Percentiles rank a stretch among this genome's conserved stretches.
Evolutionary conservation across 2,329 filamentous ascomycete genomes (phyloP).

Genomic region (Botrytis medusae): DNA sequence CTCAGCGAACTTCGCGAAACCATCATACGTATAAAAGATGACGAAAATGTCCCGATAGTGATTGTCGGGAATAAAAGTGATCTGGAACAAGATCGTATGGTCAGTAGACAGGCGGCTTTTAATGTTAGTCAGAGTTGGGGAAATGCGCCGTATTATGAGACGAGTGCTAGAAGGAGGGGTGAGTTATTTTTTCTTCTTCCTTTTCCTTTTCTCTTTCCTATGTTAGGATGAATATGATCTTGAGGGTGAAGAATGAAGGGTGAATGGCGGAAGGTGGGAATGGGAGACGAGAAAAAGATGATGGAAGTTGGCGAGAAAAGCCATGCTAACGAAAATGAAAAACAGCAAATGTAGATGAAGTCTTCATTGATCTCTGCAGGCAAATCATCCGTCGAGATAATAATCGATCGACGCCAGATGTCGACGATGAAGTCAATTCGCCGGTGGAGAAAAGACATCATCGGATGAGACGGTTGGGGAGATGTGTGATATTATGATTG

Average conservation of each 20-base stretch:
- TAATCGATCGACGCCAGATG: slow-evolving; percentile 20
- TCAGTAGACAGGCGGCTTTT: slow-evolving; percentile 64
- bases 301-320: no score
- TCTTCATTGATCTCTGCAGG: slow-evolving; percentile 66
- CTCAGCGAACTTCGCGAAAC: slow-evolving; percentile 70
- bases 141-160: slow-evolving; percentile 73
- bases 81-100: slow-evolving; percentile 68
- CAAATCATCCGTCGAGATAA: slow-evolving; percentile 65
- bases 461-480: slow-evolving; percentile 15
- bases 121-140: slow-evolving; percentile 67
- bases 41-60: slow-evolving; percentile 67
- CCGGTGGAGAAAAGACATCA: slow-evolving; percentile 18
- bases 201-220: neutral
- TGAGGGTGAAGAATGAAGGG: neutral
- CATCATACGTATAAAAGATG: slow-evolving; percentile 72
- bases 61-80: slow-evolving; percentile 75
- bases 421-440: slow-evolving; percentile 17
- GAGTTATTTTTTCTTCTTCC: slow-evolving; percentile 19
- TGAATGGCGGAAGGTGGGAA: neutral
- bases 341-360: slow-evolving; percentile 66
- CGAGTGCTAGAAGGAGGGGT: slow-evolving; percentile 61
- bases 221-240: neutral
- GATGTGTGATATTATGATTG: slow-evolving; percentile 22
- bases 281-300: neutral
- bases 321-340: neutral